A percentile compares a stretch with the other conserved stretches of the same genome.
phyloP scores from a whole-genome alignment of 2,329 filamentous ascomycete species.

The Fonsecaea multimorphosa region DNA sequence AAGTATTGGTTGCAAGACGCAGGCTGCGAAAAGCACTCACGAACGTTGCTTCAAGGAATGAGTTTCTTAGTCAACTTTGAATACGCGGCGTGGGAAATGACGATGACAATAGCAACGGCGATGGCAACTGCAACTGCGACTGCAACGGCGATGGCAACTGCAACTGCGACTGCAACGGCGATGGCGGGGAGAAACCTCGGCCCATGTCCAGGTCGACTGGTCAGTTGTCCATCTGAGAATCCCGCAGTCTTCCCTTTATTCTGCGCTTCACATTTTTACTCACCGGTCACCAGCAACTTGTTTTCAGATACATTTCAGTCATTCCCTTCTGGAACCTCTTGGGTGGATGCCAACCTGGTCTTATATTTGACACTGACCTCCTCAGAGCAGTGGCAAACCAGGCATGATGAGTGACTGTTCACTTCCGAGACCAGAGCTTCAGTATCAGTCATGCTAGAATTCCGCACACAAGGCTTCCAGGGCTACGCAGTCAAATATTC shows the following conservation, averaged over 20 bases:
- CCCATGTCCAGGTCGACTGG: not conserved
- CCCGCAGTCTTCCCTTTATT: not conserved
- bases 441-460: constrained; percentile 77
- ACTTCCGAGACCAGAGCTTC: not conserved
- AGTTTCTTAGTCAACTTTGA: not conserved
- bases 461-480: constrained; percentile 90
- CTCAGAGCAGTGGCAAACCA: not conserved
- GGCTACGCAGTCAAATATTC: constrained; percentile 98
- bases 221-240: not conserved
- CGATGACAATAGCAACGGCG: no score
- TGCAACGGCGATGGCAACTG: not conserved
- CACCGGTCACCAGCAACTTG: not conserved
- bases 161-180: not conserved
- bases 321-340: not conserved
- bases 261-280: not conserved
- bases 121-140: not conserved
- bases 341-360: not conserved
- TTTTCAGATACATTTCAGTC: not conserved
- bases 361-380: not conserved
- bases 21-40: not conserved
- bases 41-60: not conserved
- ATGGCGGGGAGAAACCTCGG: constrained; percentile 7
- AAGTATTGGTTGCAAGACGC: not conserved
- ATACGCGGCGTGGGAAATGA: not conserved
- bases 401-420: constrained; percentile 24